Conservation (phyloP, 202 grass and related monocot genomes). For the Setaria viridis region DNA sequence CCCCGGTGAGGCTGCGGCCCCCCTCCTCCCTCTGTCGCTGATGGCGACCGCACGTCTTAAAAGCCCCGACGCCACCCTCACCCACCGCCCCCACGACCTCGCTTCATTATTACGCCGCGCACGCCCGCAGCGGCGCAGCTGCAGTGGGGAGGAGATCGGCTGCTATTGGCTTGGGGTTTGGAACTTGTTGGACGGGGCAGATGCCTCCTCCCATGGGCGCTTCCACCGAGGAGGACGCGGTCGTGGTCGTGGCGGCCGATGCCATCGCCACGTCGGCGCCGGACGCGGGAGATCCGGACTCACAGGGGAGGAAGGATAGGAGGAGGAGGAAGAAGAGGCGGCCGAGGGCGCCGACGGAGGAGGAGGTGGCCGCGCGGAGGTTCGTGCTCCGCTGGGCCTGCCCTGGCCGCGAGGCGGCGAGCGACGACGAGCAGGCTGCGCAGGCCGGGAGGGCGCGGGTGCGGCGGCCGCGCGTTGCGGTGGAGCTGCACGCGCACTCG, state of each 20-base stretch:
- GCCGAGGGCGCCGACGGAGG: constrained; percentile 47
- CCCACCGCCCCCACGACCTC: background rate
- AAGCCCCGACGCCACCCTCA: constrained; percentile 35
- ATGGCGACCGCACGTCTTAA: constrained; percentile 50
- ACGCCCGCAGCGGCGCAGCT: constrained; percentile 14
- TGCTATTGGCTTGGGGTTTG: background rate
- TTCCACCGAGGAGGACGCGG: constrained; percentile 14
- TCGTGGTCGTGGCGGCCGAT: background rate
- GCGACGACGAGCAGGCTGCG: constrained; percentile 3
- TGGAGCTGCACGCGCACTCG: constrained; percentile 82
- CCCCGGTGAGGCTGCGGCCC: background rate
- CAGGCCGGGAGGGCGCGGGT: background rate
- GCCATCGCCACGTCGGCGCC: background rate
- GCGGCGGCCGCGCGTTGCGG: constrained; percentile 47
- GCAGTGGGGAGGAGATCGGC: background rate
- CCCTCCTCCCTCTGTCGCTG: constrained; percentile 33
- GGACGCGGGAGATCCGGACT: background rate
- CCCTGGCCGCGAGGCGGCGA: constrained; percentile 24
- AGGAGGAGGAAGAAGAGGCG: constrained; percentile 48
- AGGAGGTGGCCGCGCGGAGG: constrained; percentile 56
- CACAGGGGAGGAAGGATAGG: constrained; percentile 1
- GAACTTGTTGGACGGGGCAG: background rate
- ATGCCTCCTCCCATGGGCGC: constrained; percentile 1
- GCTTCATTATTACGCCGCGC: constrained; percentile 36
- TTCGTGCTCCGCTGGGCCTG: constrained; percentile 66